Evolutionary conservation across 176 grass and related monocot genomes (phyloP).

Genomic region (Avena atlantica): DNA sequence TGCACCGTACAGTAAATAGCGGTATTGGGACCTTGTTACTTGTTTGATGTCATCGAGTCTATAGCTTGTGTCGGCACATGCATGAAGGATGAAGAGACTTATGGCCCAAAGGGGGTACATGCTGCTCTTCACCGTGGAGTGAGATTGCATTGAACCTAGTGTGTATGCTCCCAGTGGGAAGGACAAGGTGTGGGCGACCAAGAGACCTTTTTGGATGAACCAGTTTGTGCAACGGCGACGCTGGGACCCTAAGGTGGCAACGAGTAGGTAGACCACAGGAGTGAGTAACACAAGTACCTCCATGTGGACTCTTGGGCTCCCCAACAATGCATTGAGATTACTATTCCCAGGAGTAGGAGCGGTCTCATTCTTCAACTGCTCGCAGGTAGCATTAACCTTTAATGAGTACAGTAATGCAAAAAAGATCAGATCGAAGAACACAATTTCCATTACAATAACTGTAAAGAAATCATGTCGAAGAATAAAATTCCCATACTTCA

Average conservation of each 20-base stretch:
- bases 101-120: background rate
- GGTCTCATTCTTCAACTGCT: background rate
- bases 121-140: background rate
- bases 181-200: background rate
- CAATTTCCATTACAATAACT: background rate
- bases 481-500: background rate
- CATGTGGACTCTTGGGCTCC: background rate
- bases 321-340: background rate
- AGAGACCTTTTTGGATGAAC: conserved; percentile 1
- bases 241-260: background rate
- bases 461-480: background rate
- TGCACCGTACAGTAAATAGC: background rate
- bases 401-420: background rate
- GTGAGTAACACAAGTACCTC: conserved; percentile 4
- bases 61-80: background rate
- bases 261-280: background rate
- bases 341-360: background rate
- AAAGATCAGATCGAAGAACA: background rate
- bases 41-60: conserved; percentile 21
- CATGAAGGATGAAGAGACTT: background rate
- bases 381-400: conserved; percentile 10
- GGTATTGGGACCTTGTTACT: background rate
- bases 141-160: conserved; percentile 26
- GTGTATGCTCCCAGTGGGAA: background rate
- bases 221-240: background rate